Conservation (phyloP, 768 basidiomycete species). For the Epithele typhae region DNA sequence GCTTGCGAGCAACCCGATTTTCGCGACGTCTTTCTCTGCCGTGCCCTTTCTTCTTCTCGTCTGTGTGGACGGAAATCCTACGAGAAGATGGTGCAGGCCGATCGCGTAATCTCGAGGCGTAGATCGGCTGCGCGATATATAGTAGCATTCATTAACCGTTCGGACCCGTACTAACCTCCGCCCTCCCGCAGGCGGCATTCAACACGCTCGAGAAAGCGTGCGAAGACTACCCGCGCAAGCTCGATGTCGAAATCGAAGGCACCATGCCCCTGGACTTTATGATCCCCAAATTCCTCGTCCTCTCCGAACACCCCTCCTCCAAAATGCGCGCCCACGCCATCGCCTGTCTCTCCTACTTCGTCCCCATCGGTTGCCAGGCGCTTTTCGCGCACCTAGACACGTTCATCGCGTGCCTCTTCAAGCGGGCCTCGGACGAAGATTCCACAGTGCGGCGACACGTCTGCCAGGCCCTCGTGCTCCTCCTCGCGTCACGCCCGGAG, state of each 20-base stretch:
- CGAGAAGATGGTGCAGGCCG: too few relatives aligned
- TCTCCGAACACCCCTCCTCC: constrained; percentile 78
- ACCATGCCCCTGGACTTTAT: constrained; percentile 93
- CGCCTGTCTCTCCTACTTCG: constrained; percentile 92
- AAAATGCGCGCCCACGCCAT: constrained; percentile 94
- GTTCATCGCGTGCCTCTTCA: constrained; percentile 92
- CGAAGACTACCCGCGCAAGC: constrained; percentile 93
- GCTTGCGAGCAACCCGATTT: too few relatives aligned
- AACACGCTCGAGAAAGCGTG: constrained; percentile 93
- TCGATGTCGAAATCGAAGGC: constrained; percentile 91
- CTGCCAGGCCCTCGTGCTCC: constrained; percentile 90
- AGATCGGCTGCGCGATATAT: too few relatives aligned
- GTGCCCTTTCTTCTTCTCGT: too few relatives aligned
- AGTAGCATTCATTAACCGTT: too few relatives aligned
- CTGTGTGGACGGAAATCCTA: too few relatives aligned
- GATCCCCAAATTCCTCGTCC: constrained; percentile 90
- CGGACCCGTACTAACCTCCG: too few relatives aligned
- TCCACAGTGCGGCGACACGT: constrained; percentile 93
- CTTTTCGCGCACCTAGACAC: constrained; percentile 88
- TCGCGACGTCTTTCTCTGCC: too few relatives aligned
- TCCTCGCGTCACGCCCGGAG: constrained; percentile 90
- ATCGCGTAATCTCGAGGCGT: too few relatives aligned
- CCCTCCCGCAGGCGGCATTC: constrained; percentile 70
- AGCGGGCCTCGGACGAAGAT: constrained; percentile 91
- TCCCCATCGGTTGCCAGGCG: constrained; percentile 81